These are phyloP conservation scores for Thraustotheca clavata DNA, from an alignment of 352 stramenopile species.

Conservation along the genomic window DNA sequence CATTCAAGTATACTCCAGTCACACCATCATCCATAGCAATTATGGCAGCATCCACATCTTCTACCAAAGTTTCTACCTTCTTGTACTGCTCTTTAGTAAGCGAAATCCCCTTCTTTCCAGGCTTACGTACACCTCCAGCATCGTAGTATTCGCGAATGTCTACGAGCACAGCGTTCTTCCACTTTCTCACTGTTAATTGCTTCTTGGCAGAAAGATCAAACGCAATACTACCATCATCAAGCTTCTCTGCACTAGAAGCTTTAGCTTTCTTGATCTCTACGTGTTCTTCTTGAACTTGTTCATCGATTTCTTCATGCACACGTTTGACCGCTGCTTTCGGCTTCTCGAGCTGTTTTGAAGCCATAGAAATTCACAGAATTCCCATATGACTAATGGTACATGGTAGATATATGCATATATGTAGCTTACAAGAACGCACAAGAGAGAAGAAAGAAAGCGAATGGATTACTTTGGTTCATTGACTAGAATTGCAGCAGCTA, in stretches of 20 bases:
- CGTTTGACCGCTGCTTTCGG: neutral
- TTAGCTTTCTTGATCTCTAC: neutral
- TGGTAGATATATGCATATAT: neutral
- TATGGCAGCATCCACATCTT: constrained; percentile 36
- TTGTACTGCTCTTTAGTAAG: constrained; percentile 46
- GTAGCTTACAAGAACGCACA: neutral
- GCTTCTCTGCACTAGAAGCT: constrained; percentile 5
- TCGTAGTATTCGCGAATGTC: constrained; percentile 78
- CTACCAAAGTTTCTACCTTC: constrained; percentile 32
- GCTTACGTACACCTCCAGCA: constrained; percentile 43
- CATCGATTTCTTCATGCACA: neutral
- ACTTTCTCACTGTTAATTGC: constrained; percentile 47
- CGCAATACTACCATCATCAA: constrained; percentile 17
- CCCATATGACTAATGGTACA: neutral
- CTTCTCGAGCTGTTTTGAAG: constrained; percentile 3
- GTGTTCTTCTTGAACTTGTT: neutral
- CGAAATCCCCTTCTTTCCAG: constrained; percentile 71
- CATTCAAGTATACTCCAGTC: constrained; percentile 28
- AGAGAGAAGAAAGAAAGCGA: neutral
- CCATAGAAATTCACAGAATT: neutral
- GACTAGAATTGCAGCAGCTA: constrained; percentile 63
- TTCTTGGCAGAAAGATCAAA: constrained; percentile 55
- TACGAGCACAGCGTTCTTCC: constrained; percentile 40
- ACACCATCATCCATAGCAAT: constrained; percentile 37
- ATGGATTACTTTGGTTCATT: constrained; percentile 5